Percentiles rank a stretch among this genome's conserved stretches.
Conservation (phyloP, 306 rosid genomes). For the Lathyrus tuberosus region DNA sequence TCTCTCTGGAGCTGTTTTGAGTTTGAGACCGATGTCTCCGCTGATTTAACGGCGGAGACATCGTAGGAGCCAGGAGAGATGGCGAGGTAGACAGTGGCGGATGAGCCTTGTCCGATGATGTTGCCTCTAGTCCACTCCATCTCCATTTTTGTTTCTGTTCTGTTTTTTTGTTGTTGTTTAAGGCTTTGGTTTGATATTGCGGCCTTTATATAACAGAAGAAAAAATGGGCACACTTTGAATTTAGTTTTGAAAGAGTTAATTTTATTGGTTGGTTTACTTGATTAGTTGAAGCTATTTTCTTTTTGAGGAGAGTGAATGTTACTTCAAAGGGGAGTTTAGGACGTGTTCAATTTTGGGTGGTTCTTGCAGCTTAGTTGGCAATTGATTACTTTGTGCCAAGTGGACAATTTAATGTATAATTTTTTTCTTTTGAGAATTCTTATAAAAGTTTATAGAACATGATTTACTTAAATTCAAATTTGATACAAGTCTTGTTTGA, state of each 20-base stretch:
- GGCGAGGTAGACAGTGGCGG: conserved; percentile 90
- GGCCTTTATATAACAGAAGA: conserved; percentile 42
- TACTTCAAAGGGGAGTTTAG: conserved; percentile 44
- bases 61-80: conserved; percentile 38
- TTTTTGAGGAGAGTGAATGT: conserved; percentile 46
- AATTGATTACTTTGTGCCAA: conserved; percentile 35
- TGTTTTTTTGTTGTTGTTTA: not conserved
- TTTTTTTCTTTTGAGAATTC: not conserved
- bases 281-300: conserved; percentile 47
- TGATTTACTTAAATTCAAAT: too few relatives aligned
- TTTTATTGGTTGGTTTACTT: conserved; percentile 63
- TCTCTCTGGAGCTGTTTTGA: conserved; percentile 64
- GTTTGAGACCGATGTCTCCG: conserved; percentile 50
- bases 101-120: conserved; percentile 81
- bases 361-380: conserved; percentile 36
- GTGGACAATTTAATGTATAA: conserved; percentile 39
- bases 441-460: too few relatives aligned
- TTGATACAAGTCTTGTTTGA: too few relatives aligned
- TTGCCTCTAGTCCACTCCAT: conserved; percentile 87
- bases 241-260: conserved; percentile 35
- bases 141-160: not conserved
- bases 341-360: conserved; percentile 55
- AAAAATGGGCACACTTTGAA: conserved; percentile 20
- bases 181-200: conserved; percentile 30
- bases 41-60: conserved; percentile 71